Base-by-base conservation (phyloP, 345 rosid species). In the Euphorbia peplus region DNA sequence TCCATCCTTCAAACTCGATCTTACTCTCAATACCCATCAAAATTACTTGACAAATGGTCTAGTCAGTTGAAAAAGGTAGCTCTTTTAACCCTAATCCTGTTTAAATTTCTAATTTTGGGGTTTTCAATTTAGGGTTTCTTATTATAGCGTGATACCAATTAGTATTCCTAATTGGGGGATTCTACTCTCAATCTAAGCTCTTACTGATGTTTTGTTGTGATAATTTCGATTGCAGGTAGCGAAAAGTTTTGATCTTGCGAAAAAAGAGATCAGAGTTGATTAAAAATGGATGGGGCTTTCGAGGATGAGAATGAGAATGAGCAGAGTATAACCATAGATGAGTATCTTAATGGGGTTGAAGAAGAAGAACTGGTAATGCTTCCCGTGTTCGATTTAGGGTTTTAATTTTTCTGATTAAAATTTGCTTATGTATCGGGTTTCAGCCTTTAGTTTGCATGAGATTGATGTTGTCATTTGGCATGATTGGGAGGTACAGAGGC, bases 321-420 rank as follows among this genome's bases (percentile, higher is more conserved):
- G 72, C 87, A 71, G 55, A 88, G 93, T 47, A 61, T 90, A 28
- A 78, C 98, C 42, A 90, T 95, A 64, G 54, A 85, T 28, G 99
- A 95, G 80, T 95, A 91, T 70, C 90, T 95, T 64, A 71, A 91
- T 64, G 76, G 83, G 29, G 84, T 91, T 54, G 97, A 95, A 72
- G 96, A 86, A 0, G 88, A 91, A 78, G 98, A 91, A 76, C 80
- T 95, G 87, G 99, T 95, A 83, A 70, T 46, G 32, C 14, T 58
- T 37, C 29, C 64, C 47, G 4, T 24, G 11, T 64, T 42, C 24
- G 19, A 25, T 28, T 50, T 61, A 53, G 58, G 60, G 54, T 54
- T 42, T 37, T 15, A 5, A 37, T 19, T 0, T 60, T 15, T 22
- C 22, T 6, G 30, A 19, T 3, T 67, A 13, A 44, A 47, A 29